These are phyloP conservation scores for Takakia lepidozioides DNA, from an alignment of 225 moss, liverwort and hornwort species.

Conservation along the genomic window DNA sequence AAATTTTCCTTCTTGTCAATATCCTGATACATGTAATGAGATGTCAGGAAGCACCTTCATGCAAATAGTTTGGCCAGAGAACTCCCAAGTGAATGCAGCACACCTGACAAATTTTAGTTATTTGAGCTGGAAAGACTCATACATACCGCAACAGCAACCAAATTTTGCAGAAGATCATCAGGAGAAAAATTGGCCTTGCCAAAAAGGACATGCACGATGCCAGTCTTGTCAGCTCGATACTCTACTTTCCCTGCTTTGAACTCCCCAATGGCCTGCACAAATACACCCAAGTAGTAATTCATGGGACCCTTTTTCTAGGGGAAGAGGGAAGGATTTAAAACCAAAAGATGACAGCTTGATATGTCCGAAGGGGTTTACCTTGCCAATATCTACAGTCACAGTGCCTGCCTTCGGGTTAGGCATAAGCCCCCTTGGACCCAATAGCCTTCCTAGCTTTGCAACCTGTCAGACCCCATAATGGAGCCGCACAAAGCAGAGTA, in stretches of 20 bases:
- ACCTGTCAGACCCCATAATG: constrained; percentile 61
- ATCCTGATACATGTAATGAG: no score
- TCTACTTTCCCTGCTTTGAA: constrained; percentile 99
- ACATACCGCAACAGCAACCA: constrained; percentile 84
- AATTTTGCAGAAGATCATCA: constrained; percentile 81
- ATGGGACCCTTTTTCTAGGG: no score
- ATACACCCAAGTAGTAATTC: no score
- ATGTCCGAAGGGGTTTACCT: constrained; percentile 31
- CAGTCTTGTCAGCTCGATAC: constrained; percentile 99
- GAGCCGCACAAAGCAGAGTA: no score
- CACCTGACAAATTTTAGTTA: no score
- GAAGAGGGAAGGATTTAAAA: no score
- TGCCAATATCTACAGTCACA: constrained; percentile 76
- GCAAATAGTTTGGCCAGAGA: no score
- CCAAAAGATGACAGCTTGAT: no score
- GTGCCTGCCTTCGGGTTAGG: constrained; percentile 99
- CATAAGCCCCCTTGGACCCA: constrained; percentile 97
- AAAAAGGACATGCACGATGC: constrained; percentile 89
- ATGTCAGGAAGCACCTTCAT: no score
- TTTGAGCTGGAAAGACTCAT: no score
- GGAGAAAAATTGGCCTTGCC: constrained; percentile 74
- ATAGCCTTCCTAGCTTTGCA: constrained; percentile 87
- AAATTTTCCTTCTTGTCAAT: no score
- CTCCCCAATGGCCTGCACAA: constrained; percentile 40
- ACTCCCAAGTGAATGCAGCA: no score